Percentiles rank a stretch among this genome's conserved stretches.
These are phyloP conservation scores for Pisolithus albus DNA, from an alignment of 768 basidiomycete genomes.

Conservation along the genomic window DNA sequence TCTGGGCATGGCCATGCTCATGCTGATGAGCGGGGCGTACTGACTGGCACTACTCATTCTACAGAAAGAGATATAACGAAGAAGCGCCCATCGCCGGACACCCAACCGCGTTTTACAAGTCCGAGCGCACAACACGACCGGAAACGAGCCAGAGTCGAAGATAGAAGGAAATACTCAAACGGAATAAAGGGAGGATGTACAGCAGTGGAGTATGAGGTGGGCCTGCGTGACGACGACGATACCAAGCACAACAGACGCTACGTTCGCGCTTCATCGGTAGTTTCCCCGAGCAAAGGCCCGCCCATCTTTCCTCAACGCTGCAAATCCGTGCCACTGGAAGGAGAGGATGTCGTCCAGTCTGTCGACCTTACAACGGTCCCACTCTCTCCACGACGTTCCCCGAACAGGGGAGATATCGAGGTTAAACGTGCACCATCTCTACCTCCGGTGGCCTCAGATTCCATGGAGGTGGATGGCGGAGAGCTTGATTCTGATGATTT, in stretches of 20 bases:
- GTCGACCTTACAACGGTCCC: constrained; percentile 19
- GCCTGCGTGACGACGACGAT: constrained; percentile 14
- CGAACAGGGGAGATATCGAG: constrained; percentile 14
- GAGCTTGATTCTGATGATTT: constrained; percentile 8
- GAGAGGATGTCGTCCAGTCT: constrained; percentile 6
- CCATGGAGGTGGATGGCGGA: constrained; percentile 20
- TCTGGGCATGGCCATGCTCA: neutral
- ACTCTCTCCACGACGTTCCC: constrained; percentile 23
- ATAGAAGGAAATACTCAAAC: constrained; percentile 9
- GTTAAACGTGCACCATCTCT: constrained; percentile 21
- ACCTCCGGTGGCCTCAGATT: constrained; percentile 14
- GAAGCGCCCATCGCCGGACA: constrained; percentile 27
- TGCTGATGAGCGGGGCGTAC: too few relatives aligned
- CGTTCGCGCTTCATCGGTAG: constrained; percentile 16
- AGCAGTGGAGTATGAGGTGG: constrained; percentile 13
- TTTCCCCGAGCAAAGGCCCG: constrained; percentile 11
- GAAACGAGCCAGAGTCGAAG: constrained; percentile 24
- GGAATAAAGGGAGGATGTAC: constrained; percentile 3
- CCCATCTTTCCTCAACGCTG: constrained; percentile 17
- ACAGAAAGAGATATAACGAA: constrained; percentile 8
- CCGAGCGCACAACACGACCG: constrained; percentile 11
- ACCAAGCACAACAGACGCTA: neutral
- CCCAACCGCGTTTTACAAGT: constrained; percentile 11
- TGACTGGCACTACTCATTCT: neutral
- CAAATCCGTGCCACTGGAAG: constrained; percentile 24